phyloP scores from a whole-genome alignment of 2,329 filamentous ascomycete genomes.

The Neonectria sp. region DNA sequence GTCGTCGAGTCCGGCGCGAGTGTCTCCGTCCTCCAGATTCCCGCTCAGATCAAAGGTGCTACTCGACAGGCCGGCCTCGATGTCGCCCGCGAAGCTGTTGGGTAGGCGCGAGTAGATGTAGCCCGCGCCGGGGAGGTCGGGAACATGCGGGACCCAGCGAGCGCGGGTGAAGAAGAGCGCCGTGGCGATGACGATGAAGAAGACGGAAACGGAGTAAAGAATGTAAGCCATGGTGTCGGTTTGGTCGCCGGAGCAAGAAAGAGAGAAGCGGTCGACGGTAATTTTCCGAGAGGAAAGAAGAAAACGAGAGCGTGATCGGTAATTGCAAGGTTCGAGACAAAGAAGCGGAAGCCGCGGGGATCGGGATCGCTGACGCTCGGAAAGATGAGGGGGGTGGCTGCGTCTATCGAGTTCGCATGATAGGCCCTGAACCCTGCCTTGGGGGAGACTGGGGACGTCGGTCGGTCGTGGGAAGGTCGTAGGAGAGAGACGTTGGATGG shows the following conservation, averaged over 20 bases:
- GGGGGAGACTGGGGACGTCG: conserved; percentile 7
- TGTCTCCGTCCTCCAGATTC: conserved; percentile 86
- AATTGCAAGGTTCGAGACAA: conserved; percentile 7
- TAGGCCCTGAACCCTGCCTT: conserved; percentile 4
- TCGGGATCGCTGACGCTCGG: conserved; percentile 5
- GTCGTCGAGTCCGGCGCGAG: conserved; percentile 85
- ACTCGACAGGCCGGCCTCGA: conserved; percentile 89
- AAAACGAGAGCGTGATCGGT: background rate
- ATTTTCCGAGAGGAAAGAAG: background rate
- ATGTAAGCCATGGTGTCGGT: conserved; percentile 78
- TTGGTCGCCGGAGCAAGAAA: background rate
- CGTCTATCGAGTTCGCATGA: conserved; percentile 26
- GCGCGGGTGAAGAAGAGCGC: conserved; percentile 85
- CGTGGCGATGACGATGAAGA: conserved; percentile 80
- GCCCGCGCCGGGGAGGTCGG: conserved; percentile 69
- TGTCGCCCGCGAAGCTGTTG: conserved; percentile 83
- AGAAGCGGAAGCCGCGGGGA: conserved; percentile 29
- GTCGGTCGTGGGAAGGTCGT: background rate
- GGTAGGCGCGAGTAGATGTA: conserved; percentile 86
- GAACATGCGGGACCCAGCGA: conserved; percentile 81
- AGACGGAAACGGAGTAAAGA: conserved; percentile 82
- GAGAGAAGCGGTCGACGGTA: conserved; percentile 6
- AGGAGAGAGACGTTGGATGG: background rate
- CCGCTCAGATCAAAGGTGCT: conserved; percentile 85
- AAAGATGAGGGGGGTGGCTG: background rate